A percentile compares a stretch with the other conserved stretches of the same genome.
These are phyloP conservation scores for Fragaria iinumae DNA, from an alignment of 306 rosid species.

Conservation along the genomic window DNA sequence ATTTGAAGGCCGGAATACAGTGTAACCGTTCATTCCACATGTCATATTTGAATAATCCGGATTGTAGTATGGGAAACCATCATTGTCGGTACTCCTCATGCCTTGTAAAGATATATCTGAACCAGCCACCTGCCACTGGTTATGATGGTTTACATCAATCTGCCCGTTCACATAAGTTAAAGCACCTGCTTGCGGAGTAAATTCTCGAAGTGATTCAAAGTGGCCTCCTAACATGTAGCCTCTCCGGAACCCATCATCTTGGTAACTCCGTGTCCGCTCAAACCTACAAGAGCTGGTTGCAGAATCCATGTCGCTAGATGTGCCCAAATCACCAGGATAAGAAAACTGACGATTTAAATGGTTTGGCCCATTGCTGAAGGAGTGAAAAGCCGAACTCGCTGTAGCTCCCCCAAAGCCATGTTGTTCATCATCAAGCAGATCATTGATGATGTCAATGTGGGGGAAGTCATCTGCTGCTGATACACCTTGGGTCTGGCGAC, in stretches of 20 bases:
- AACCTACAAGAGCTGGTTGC: slow-evolving; percentile 75
- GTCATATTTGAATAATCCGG: slow-evolving; percentile 73
- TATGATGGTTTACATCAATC: slow-evolving; percentile 63
- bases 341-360: slow-evolving; percentile 67
- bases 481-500: slow-evolving; percentile 68
- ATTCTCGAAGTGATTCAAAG: slow-evolving; percentile 61
- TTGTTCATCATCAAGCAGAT: slow-evolving; percentile 84
- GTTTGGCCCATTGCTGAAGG: slow-evolving; percentile 48
- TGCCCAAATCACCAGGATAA: slow-evolving; percentile 63
- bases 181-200: slow-evolving; percentile 43
- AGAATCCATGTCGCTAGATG: slow-evolving; percentile 56
- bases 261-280: slow-evolving; percentile 79
- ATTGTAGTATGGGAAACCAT: slow-evolving; percentile 55
- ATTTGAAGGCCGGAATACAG: slow-evolving; percentile 77
- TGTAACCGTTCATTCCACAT: slow-evolving; percentile 66
- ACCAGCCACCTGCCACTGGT: slow-evolving; percentile 70
- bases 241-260: slow-evolving; percentile 61
- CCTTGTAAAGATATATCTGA: slow-evolving; percentile 59
- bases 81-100: slow-evolving; percentile 52
- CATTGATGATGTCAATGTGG: slow-evolving; percentile 94
- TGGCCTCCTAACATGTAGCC: slow-evolving; percentile 48
- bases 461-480: slow-evolving; percentile 80
- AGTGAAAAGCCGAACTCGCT: slow-evolving; percentile 39
- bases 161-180: slow-evolving; percentile 63
- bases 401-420: slow-evolving; percentile 41